Evolutionary conservation across 108 stramenopile genomes (phyloP).

Genomic region (Nannochloropsis gaditana): DNA sequence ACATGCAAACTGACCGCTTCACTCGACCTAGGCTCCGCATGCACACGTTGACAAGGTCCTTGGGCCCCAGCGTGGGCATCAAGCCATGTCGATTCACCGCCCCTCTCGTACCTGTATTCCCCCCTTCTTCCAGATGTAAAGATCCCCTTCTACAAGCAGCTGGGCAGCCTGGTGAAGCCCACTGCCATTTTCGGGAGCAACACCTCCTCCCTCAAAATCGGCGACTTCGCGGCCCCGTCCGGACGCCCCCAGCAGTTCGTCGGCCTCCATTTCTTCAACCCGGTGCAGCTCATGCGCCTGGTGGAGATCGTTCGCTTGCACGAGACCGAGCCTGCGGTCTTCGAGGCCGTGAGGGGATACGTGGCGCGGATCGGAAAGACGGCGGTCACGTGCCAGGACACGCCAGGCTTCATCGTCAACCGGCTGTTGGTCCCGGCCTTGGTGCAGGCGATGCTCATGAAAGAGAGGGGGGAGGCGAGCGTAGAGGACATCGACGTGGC

Average conservation of each 20-base stretch:
- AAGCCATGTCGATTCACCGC: neutral
- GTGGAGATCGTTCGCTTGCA: slow-evolving; percentile 90
- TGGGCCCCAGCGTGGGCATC: too few species aligned
- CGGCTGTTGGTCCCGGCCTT: slow-evolving; percentile 29
- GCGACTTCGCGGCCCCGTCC: slow-evolving; percentile 78
- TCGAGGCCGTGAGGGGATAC: slow-evolving; percentile 66
- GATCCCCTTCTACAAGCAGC: slow-evolving; percentile 65
- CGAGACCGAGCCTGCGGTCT: slow-evolving; percentile 71
- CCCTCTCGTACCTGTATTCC: neutral
- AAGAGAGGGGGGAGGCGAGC: slow-evolving; percentile 85
- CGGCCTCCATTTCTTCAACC: slow-evolving; percentile 99
- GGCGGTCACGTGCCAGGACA: slow-evolving; percentile 82
- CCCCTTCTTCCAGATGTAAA: slow-evolving; percentile 63
- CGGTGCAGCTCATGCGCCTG: slow-evolving; percentile 80
- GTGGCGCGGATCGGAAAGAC: slow-evolving; percentile 73
- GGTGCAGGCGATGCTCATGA: slow-evolving; percentile 70
- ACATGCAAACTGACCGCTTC: too few species aligned
- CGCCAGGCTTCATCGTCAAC: slow-evolving; percentile 99
- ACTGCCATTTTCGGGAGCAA: slow-evolving; percentile 88
- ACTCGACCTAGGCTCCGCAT: too few species aligned
- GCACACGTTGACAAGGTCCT: too few species aligned
- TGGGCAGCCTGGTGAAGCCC: slow-evolving; percentile 69
- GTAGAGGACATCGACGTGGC: slow-evolving; percentile 85
- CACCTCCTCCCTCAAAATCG: slow-evolving; percentile 78
- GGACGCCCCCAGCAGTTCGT: slow-evolving; percentile 83